A percentile compares a stretch with the other conserved stretches of the same genome.
Conservation (phyloP, 805 yeast species). For the Cyberlindnera bimundalis region DNA sequence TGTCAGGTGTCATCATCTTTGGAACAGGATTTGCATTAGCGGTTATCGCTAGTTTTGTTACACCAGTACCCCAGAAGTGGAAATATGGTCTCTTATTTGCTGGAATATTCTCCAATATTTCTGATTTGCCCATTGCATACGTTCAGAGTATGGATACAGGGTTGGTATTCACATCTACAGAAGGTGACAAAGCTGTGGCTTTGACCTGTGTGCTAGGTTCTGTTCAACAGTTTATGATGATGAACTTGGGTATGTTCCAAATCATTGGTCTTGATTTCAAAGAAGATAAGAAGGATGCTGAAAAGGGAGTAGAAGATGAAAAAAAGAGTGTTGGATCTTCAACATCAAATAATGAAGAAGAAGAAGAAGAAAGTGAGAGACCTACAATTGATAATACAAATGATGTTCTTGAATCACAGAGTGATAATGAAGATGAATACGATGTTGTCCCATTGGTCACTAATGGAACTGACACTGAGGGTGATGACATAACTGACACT, state of each 20-base stretch:
- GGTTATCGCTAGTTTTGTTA: slow-evolving; percentile 30
- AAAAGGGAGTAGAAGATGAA: slow-evolving; percentile 1
- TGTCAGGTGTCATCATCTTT: slow-evolving; percentile 29
- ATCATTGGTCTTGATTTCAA: slow-evolving; percentile 70
- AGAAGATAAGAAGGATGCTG: slow-evolving; percentile 4
- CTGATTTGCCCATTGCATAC: slow-evolving; percentile 53
- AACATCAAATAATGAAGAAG: neutral
- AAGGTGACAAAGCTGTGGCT: slow-evolving; percentile 48
- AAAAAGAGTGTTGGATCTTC: neutral
- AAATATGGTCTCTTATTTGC: slow-evolving; percentile 45
- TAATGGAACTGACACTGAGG: neutral
- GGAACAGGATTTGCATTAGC: slow-evolving; percentile 41
- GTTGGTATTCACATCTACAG: slow-evolving; percentile 34
- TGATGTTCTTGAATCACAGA: neutral
- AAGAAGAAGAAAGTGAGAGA: slow-evolving; percentile 1
- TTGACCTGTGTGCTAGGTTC: slow-evolving; percentile 42
- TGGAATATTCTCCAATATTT: slow-evolving; percentile 48
- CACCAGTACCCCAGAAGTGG: slow-evolving; percentile 48
- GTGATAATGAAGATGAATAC: slow-evolving; percentile 1
- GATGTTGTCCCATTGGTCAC: slow-evolving; percentile 5
- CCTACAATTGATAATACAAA: neutral
- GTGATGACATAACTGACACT: too few relatives aligned
- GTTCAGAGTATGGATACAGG: slow-evolving; percentile 44
- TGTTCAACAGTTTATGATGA: slow-evolving; percentile 58
- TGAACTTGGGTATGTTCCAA: slow-evolving; percentile 73